phyloP scores from a whole-genome alignment of 179 eudicot species.

The Beta lomatogona region DNA sequence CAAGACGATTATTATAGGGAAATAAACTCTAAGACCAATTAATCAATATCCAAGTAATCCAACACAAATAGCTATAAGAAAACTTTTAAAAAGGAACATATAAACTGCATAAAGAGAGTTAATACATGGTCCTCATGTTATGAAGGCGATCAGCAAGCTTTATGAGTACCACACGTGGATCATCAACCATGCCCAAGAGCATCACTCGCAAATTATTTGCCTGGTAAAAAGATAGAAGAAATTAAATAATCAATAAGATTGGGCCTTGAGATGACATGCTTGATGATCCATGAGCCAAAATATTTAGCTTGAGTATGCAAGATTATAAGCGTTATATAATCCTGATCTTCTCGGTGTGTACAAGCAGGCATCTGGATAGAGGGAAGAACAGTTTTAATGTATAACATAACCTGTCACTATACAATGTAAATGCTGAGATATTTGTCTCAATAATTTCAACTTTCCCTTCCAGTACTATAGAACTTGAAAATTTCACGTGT shows the following conservation, averaged over 20 bases:
- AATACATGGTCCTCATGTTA: conserved; percentile 97
- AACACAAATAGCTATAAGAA: not conserved
- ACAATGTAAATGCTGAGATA: not conserved
- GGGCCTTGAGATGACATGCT: conserved; percentile 1
- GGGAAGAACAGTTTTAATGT: not conserved
- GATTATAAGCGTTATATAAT: not conserved
- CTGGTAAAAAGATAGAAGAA: conserved; percentile 42
- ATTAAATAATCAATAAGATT: not conserved
- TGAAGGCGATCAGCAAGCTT: conserved; percentile 99
- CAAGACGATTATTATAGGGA: not conserved
- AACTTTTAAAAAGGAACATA: not conserved
- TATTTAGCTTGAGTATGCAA: not conserved
- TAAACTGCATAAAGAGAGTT: conserved; percentile 19
- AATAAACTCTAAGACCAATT: not conserved
- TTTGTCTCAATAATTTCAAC: not conserved
- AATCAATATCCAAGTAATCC: not conserved
- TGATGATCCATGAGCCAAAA: conserved; percentile 14
- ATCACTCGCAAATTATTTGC: conserved; percentile 87
- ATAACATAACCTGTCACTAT: not conserved
- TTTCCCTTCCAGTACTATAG: not conserved
- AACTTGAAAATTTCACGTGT: not conserved
- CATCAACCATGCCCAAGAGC: conserved; percentile 98
- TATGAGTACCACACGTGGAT: conserved; percentile 96
- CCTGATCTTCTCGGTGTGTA: not conserved
- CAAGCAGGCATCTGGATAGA: not conserved